phyloP scores from a whole-genome alignment of 805 yeast species.

The Saccharomycopsis fermentans region DNA sequence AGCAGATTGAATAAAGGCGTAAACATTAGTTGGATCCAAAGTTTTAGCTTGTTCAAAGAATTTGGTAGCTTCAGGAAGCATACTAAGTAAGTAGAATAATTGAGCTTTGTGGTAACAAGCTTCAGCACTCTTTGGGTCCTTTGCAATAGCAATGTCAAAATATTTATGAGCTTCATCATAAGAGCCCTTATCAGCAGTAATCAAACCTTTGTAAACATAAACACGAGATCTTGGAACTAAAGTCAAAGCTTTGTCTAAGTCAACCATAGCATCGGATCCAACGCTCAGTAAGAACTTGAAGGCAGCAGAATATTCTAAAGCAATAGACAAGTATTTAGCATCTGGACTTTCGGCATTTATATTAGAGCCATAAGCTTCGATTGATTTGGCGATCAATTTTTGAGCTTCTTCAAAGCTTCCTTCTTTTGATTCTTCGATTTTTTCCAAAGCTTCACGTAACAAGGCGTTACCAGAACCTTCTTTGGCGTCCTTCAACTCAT shows the following conservation, averaged over 20 bases:
- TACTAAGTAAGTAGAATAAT: slow-evolving; percentile 71
- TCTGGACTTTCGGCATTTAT: slow-evolving; percentile 22
- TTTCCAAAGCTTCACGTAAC: slow-evolving; percentile 54
- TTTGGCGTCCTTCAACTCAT: slow-evolving; percentile 39
- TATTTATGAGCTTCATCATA: slow-evolving; percentile 51
- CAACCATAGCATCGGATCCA: slow-evolving; percentile 50
- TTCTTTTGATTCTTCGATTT: slow-evolving; percentile 36
- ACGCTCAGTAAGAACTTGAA: slow-evolving; percentile 75
- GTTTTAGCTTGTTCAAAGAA: slow-evolving; percentile 71
- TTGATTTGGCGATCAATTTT: slow-evolving; percentile 44
- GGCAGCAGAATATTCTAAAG: slow-evolving; percentile 76
- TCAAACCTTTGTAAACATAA: slow-evolving; percentile 70
- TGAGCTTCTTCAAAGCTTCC: slow-evolving; percentile 32
- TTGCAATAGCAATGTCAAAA: slow-evolving; percentile 59
- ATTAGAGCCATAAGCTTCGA: slow-evolving; percentile 30
- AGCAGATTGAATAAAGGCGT: slow-evolving; percentile 85
- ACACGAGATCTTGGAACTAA: slow-evolving; percentile 72
- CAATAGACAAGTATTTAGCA: slow-evolving; percentile 45
- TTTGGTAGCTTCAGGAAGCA: slow-evolving; percentile 58
- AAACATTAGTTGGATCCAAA: slow-evolving; percentile 65
- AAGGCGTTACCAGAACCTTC: slow-evolving; percentile 52
- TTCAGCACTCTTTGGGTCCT: slow-evolving; percentile 68
- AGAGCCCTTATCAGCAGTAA: slow-evolving; percentile 65
- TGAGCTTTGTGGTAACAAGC: slow-evolving; percentile 93
- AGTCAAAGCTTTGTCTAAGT: slow-evolving; percentile 54